Conservation (phyloP, 2,329 filamentous ascomycete species). For the Sphaerulina musiva region DNA sequence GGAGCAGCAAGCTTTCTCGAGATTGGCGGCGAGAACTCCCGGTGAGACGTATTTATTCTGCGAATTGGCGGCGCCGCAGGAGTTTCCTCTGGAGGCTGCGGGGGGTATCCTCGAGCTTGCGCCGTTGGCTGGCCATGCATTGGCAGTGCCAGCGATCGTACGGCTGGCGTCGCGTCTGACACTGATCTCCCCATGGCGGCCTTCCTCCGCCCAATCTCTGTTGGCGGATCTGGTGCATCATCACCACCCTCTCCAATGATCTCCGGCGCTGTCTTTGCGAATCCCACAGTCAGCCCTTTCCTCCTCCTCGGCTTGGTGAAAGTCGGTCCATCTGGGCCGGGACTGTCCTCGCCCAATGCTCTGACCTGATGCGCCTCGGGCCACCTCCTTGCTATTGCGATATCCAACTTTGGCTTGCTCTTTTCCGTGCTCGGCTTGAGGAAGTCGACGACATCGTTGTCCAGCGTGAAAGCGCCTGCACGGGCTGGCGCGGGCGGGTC, state of each 20-base stretch:
- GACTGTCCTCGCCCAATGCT: conserved; percentile 16
- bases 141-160: conserved; percentile 14
- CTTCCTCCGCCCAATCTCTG: conserved; percentile 62
- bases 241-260: conserved; percentile 90
- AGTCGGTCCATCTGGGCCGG: conserved; percentile 16
- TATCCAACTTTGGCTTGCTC: conserved; percentile 42
- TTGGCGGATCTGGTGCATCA: conserved; percentile 65
- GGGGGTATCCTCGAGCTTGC: conserved; percentile 2
- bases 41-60: conserved; percentile 24
- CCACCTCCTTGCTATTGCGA: conserved; percentile 46
- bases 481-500: conserved; percentile 6
- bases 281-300: conserved; percentile 68
- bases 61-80: conserved; percentile 19
- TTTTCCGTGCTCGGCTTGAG: conserved; percentile 49
- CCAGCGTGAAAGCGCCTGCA: conserved; percentile 27
- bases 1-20: conserved; percentile 24
- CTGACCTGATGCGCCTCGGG: conserved; percentile 44
- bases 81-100: conserved; percentile 7
- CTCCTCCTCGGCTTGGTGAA: conserved; percentile 41
- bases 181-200: conserved; percentile 26
- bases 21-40: conserved; percentile 25
- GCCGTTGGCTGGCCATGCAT: not conserved
- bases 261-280: conserved; percentile 65
- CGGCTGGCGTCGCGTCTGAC: conserved; percentile 22
- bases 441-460: conserved; percentile 52